Conservation (phyloP, 768 basidiomycete species). For the Cyclocybe aegerita region DNA sequence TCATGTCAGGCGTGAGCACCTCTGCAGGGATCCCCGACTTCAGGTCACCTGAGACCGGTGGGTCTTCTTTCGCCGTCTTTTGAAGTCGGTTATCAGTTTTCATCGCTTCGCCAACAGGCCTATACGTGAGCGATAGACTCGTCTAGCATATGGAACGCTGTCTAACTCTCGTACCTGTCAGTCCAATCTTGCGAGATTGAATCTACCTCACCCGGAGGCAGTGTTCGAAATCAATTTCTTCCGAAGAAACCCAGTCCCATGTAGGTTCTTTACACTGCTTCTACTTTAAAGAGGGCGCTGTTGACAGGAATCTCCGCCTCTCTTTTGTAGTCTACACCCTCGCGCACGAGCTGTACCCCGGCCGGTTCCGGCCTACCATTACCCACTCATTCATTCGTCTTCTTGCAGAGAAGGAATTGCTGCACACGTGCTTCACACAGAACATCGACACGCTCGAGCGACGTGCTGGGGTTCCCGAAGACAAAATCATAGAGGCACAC, state of each 20-base stretch:
- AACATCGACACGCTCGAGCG: conserved; percentile 94
- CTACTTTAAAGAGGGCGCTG: neutral
- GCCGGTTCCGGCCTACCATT: conserved; percentile 81
- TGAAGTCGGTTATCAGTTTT: neutral
- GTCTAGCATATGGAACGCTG: neutral
- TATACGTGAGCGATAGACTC: conserved; percentile 43
- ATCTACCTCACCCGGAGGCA: conserved; percentile 90
- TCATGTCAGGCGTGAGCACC: conserved; percentile 64
- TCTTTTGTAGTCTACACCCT: conserved; percentile 75
- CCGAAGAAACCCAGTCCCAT: conserved; percentile 74
- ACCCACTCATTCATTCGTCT: conserved; percentile 91
- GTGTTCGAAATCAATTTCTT: conserved; percentile 94
- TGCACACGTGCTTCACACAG: conserved; percentile 84
- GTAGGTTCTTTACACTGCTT: conserved; percentile 41
- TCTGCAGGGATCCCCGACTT: conserved; percentile 90
- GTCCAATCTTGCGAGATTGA: conserved; percentile 76
- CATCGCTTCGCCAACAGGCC: conserved; percentile 31
- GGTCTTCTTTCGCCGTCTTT: conserved; percentile 16
- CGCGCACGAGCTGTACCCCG: conserved; percentile 92
- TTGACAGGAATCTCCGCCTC: neutral
- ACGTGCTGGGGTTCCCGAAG: conserved; percentile 70
- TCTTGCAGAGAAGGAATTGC: conserved; percentile 63
- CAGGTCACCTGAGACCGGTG: conserved; percentile 81
- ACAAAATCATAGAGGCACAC: conserved; percentile 90
- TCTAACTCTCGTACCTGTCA: conserved; percentile 24